Conservation (phyloP, 1,284 basidiomycete genomes). For the Ceratorhiza oryzae-sativae region DNA sequence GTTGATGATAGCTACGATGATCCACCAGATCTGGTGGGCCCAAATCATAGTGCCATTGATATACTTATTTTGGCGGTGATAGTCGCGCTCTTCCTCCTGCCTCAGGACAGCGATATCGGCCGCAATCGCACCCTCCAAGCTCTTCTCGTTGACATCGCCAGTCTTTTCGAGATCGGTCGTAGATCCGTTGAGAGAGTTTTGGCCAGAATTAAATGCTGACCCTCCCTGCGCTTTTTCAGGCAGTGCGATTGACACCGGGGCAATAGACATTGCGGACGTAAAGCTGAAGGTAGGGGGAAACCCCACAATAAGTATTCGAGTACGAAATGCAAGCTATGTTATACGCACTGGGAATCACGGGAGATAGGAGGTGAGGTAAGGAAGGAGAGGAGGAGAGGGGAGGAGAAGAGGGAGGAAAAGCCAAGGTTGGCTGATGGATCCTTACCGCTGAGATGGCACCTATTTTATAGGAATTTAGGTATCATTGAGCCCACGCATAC, state of each 20-base stretch:
- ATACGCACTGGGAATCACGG: slow-evolving; percentile 1
- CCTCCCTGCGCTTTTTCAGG: slow-evolving; percentile 18
- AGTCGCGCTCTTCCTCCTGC: slow-evolving; percentile 33
- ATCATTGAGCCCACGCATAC: not conserved
- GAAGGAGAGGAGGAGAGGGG: not conserved
- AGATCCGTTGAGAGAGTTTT: slow-evolving; percentile 28
- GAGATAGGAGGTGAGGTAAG: slow-evolving; percentile 3
- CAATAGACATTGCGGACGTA: slow-evolving; percentile 3
- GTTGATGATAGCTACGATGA: slow-evolving; percentile 23
- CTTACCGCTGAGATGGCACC: not conserved
- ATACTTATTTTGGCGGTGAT: slow-evolving; percentile 23
- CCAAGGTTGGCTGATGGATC: slow-evolving; percentile 26
- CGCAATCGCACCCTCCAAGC: slow-evolving; percentile 25
- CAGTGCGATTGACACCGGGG: slow-evolving; percentile 18
- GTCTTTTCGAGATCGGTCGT: slow-evolving; percentile 26
- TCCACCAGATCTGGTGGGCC: slow-evolving; percentile 37
- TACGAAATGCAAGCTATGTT: not conserved
- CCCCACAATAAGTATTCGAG: not conserved
- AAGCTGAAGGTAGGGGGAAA: not conserved
- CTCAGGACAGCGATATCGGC: slow-evolving; percentile 21
- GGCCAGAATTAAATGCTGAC: slow-evolving; percentile 26
- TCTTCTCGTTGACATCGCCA: slow-evolving; percentile 30
- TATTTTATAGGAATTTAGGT: not conserved
- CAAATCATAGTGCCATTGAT: slow-evolving; percentile 35
- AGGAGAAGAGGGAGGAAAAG: slow-evolving; percentile 1